A percentile compares a stretch with the other conserved stretches of the same genome.
These are phyloP conservation scores for Calonectria fujianensis DNA, from an alignment of 2,329 filamentous ascomycete genomes.

Conservation along the genomic window DNA sequence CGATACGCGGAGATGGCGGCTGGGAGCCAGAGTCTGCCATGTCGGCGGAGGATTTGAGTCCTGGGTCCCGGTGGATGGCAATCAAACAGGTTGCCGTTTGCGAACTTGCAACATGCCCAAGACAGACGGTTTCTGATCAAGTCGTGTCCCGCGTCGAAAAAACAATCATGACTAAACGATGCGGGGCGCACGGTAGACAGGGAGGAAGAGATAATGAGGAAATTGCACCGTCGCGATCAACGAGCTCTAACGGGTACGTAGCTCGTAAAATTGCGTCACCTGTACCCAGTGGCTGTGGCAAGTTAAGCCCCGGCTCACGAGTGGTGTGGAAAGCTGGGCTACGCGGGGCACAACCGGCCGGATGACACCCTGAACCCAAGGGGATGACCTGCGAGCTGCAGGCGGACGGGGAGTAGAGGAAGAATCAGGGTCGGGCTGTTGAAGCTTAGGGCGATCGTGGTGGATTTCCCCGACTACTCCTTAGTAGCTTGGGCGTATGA, in stretches of 20 bases:
- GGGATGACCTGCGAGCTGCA: slow-evolving; percentile 8
- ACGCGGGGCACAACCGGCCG: background rate
- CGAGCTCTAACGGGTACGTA: background rate
- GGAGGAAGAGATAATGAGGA: slow-evolving; percentile 1
- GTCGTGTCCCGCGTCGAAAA: background rate
- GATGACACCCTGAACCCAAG: slow-evolving; percentile 1
- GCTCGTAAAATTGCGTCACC: slow-evolving; percentile 30
- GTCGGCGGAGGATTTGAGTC: slow-evolving; percentile 26
- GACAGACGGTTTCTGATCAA: background rate
- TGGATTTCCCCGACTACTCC: background rate
- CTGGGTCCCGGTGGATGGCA: background rate
- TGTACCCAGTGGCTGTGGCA: background rate
- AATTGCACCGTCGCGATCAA: slow-evolving; percentile 12
- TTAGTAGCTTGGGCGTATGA: background rate
- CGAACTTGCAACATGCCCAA: background rate
- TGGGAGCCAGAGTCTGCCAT: slow-evolving; percentile 60
- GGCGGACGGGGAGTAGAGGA: background rate
- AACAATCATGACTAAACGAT: slow-evolving; percentile 1
- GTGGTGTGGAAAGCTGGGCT: background rate
- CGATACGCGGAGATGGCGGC: slow-evolving; percentile 59
- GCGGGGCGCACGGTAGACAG: slow-evolving; percentile 1
- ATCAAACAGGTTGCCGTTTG: background rate
- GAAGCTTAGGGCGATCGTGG: slow-evolving; percentile 14
- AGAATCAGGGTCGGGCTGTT: background rate
- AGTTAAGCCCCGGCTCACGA: slow-evolving; percentile 19